These are phyloP conservation scores for Colletotrichum ledebouriae DNA, from an alignment of 2,329 filamentous ascomycete species.

Conservation along the genomic window DNA sequence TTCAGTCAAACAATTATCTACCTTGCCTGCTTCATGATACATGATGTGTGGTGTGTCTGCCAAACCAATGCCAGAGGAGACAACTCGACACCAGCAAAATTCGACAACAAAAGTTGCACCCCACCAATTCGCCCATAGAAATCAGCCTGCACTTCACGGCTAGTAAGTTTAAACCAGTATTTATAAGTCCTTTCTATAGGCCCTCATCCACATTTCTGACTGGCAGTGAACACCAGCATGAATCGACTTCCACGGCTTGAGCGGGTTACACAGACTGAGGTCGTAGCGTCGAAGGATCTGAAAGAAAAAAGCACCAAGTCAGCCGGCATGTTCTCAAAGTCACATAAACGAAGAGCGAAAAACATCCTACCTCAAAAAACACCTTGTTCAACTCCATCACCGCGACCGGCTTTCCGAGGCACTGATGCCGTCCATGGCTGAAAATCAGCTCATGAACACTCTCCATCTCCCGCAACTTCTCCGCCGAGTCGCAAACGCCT, in stretches of 20 bases:
- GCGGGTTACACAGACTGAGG: conserved; percentile 49
- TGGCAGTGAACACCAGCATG: conserved; percentile 51
- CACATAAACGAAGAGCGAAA: not conserved
- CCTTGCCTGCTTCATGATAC: too few species aligned
- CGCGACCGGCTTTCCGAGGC: conserved; percentile 54
- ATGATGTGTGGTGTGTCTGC: too few species aligned
- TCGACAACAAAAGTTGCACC: too few species aligned
- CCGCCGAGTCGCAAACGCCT: conserved; percentile 36
- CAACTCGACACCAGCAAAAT: too few species aligned
- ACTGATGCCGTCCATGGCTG: conserved; percentile 54
- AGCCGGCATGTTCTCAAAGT: not conserved
- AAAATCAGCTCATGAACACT: conserved; percentile 54
- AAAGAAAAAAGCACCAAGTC: not conserved
- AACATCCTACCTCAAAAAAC: conserved; percentile 55
- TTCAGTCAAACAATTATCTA: too few species aligned
- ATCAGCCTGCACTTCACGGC: not conserved
- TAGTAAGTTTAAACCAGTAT: not conserved
- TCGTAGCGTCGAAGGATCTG: conserved; percentile 51
- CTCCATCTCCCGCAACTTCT: conserved; percentile 52
- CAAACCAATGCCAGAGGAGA: too few species aligned
- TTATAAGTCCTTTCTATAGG: not conserved
- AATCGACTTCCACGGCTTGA: conserved; percentile 49
- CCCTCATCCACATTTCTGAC: conserved; percentile 48
- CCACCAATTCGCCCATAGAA: not conserved
- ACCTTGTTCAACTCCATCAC: conserved; percentile 56